Percentiles rank a stretch among this genome's conserved stretches.
Evolutionary conservation across 257 asterid species (phyloP).

Genomic region (Echium plantagineum): DNA sequence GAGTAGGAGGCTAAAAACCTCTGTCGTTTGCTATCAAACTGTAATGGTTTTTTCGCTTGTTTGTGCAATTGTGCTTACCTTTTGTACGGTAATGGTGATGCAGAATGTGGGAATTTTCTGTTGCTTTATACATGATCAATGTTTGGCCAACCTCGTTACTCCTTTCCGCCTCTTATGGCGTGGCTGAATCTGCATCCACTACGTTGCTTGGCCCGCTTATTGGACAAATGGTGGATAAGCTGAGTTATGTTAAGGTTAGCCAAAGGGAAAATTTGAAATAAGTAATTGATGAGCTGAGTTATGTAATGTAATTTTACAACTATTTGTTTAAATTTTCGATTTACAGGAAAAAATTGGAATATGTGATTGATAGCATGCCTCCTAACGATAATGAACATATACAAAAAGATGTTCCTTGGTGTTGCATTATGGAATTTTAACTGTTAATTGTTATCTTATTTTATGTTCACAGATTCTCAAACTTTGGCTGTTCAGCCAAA

Average conservation of each 20-base stretch:
- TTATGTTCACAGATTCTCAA: conserved; percentile 38
- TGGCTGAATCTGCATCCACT: conserved; percentile 66
- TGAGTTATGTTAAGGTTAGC: conserved; percentile 48
- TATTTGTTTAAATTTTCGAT: no score
- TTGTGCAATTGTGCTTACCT: no score
- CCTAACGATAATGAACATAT: no score
- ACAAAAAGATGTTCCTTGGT: not conserved
- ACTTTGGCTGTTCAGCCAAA: conserved; percentile 65
- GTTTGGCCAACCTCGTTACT: conserved; percentile 78
- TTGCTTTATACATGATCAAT: conserved; percentile 81
- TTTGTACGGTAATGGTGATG: not conserved
- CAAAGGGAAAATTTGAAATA: no score
- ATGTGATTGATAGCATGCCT: no score
- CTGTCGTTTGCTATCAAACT: no score
- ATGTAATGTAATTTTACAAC: no score
- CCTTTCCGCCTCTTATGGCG: conserved; percentile 82
- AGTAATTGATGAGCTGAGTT: no score
- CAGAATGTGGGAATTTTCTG: conserved; percentile 99
- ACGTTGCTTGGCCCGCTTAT: conserved; percentile 64
- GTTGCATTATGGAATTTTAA: not conserved
- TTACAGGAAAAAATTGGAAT: no score
- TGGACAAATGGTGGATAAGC: conserved; percentile 60
- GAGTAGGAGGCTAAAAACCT: no score
- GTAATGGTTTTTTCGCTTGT: no score
- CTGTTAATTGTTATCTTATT: not conserved